Evolutionary conservation across 768 basidiomycete species (phyloP), one percentile per base, ranked within the genome.

Genomic region (Aureoboletus auriporus): DNA sequence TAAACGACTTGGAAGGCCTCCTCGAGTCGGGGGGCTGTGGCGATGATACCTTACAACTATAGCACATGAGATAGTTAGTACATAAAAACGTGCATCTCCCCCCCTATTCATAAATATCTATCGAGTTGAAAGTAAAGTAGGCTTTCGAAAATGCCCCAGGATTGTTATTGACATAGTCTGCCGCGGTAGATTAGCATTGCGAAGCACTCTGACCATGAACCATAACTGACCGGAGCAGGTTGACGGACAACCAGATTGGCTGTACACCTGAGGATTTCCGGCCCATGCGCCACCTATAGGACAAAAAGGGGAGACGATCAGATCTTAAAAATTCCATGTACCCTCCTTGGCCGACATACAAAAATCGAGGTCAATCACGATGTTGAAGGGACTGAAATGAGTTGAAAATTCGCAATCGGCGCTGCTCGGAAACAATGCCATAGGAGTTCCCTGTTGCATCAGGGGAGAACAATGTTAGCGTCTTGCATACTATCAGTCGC

Each of bases 381-480:
- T 86, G 51, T 79, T 81, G 57, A 86, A 76, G 1, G 71, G 52
- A 9, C 73, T 68, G 55, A 88, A 81, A 48, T 80, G 68, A 40
- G 71, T 66, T 40, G 69, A 52, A 39, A 90, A 72, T 50, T 83
- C 67, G 58, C 86, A 90, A 42, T 70, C 65, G 4, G 69, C 75
- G 56, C 70, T 74, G 9, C 55, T 47, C 16, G 84, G 84, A 68
- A 86, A 89, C 55, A 72, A 73, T 2, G 84, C 86, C 1, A 64
- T 57, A 4, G 86, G 84, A 0, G 65, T 74, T 8, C 85, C 83
- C 82, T 83, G 33, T 8, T n/a, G 6, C 10, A 11, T 12, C 37
- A 23, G 4, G 20, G 20, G 20, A 23, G 20, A 23, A 11, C 36
- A 9, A 1, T 28, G 5, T 52, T 20, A 52, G 36, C 2, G 1